Percentiles rank a stretch among this genome's conserved stretches.
Evolutionary conservation across 2,329 filamentous ascomycete species (phyloP).

Genomic region (Myriosclerotinia scirpicola): DNA sequence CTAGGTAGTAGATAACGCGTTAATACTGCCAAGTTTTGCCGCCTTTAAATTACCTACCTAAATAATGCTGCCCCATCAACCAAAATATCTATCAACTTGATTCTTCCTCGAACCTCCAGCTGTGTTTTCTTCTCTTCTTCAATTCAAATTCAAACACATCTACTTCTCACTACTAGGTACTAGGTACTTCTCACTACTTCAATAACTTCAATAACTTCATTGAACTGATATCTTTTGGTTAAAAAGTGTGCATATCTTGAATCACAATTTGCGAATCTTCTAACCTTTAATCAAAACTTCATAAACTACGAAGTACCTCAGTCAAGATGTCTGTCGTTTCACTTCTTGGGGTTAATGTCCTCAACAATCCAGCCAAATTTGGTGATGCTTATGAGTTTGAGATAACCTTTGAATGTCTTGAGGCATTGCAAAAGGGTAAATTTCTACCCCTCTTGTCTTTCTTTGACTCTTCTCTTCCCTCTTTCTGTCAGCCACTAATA

Average conservation of each 20-base stretch:
- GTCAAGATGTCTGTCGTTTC: conserved; percentile 89
- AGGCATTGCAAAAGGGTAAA: conserved; percentile 87
- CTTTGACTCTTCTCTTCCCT: conserved; percentile 1
- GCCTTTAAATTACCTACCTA: neutral
- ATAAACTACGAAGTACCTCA: neutral
- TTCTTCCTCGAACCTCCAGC: neutral
- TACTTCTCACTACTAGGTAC: no score
- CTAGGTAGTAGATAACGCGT: neutral
- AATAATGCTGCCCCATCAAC: conserved; percentile 15
- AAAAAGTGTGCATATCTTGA: neutral
- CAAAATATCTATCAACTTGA: conserved; percentile 17
- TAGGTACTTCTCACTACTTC: neutral
- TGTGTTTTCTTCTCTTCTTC: conserved; percentile 6
- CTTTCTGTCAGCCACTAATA: conserved; percentile 25
- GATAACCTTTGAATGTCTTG: conserved; percentile 97
- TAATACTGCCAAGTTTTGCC: neutral
- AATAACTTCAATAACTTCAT: neutral
- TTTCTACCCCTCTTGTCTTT: conserved; percentile 5
- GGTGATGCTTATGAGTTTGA: conserved; percentile 93
- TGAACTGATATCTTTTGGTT: conserved; percentile 9
- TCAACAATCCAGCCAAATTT: conserved; percentile 97
- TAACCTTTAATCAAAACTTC: neutral
- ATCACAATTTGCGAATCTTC: neutral
- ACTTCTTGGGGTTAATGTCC: conserved; percentile 89
- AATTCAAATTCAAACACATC: neutral